Evolutionary conservation across 768 basidiomycete species (phyloP), one percentile per base, ranked within the genome.

Genomic region (Agaricus sinodeliciosus): DNA sequence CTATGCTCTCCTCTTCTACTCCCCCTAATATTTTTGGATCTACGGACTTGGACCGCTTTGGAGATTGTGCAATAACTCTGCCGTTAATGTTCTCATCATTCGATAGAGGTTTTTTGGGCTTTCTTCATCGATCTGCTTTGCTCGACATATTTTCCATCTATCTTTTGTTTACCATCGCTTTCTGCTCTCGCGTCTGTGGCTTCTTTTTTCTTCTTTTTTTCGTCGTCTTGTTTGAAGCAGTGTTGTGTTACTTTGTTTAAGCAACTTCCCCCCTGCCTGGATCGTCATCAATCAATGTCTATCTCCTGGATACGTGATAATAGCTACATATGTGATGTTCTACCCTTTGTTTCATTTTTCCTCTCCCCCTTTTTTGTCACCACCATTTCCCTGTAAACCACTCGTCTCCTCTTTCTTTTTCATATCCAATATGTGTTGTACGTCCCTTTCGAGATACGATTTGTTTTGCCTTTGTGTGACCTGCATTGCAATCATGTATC

Each of bases 61-160:
- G 42, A 40, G 39, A 50, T 22, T 35, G 41, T 50, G 31, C 31
- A 25, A 35, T 50, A 41, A 50, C 49, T 43, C 49, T 50, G 49
- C 49, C 40, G 48, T 49, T 49, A 39, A 39, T 39, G 15, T 15
- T 15, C 41, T 26, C 41, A 22, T 37, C 49, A 44, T 35, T 48
- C 46, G 44, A 43, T 55, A 39, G 43, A 46, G 12, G 45, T 37
- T 48, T 25, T 51, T 49, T 22, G 22, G 49, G 27, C 56, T 49
- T 56, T 47, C 42, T 43, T 41, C 53, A 40, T 48, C 44, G 31
- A 34, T 52, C 44, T 43, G 47, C 25, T 55, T 36, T 54, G 18
- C 57, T 51, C 52, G 51, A 54, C 43, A 11, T 43, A 31, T 55
- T 22, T 27, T 48, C 42, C 40, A 6, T 48, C 40, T 28, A 26